A percentile compares a stretch with the other conserved stretches of the same genome.
Evolutionary conservation across 257 asterid genomes (phyloP).

Genomic region (Knoxia roxburghii): DNA sequence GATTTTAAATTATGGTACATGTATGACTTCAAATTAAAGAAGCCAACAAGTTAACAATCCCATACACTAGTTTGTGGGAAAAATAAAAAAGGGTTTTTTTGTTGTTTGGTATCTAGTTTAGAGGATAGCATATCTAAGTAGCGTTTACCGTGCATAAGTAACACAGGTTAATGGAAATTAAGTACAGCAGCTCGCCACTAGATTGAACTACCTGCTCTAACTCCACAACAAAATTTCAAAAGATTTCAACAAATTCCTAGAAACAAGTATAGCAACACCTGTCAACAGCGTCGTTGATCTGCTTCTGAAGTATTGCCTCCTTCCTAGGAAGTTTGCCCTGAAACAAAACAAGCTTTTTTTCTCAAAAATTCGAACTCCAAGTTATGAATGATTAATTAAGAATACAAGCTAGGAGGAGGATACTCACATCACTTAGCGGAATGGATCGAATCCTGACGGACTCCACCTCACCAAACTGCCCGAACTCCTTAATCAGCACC

Average conservation of each 20-base stretch:
- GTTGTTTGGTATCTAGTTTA: neutral
- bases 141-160: neutral
- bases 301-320: slow-evolving; percentile 74
- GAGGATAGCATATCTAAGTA: neutral
- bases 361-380: neutral
- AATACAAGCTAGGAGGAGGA: neutral
- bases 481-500: slow-evolving; percentile 62
- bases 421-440: slow-evolving; percentile 78
- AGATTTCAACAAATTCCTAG: neutral
- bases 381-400: neutral
- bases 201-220: neutral
- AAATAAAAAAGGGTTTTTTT: no score
- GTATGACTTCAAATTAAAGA: neutral
- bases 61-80: no score
- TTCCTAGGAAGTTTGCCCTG: slow-evolving; percentile 88
- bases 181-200: no score
- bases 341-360: slow-evolving; percentile 8
- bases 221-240: neutral
- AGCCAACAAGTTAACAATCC: neutral
- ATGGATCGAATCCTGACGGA: slow-evolving; percentile 87
- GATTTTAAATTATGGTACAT: no score
- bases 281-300: slow-evolving; percentile 63
- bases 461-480: slow-evolving; percentile 80
- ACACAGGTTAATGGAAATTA: neutral
- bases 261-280: slow-evolving; percentile 40